These are phyloP conservation scores for Heracleum sosnowskyi DNA, from an alignment of 129 eudicot genomes.

Conservation along the genomic window DNA sequence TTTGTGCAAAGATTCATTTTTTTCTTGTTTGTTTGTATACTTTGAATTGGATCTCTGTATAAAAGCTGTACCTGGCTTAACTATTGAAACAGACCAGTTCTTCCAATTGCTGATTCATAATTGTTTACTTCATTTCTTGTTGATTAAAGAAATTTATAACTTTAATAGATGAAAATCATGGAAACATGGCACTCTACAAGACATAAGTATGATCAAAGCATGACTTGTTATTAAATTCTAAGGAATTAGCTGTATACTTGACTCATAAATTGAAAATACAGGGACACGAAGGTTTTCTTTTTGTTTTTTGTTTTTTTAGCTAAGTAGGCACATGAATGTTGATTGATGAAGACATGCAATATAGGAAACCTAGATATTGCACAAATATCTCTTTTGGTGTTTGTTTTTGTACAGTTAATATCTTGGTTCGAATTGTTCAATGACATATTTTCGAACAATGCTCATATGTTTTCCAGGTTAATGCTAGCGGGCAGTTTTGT, in stretches of 20 bases:
- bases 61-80: neutral
- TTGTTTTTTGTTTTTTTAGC: too few species aligned
- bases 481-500: conserved; percentile 93
- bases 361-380: neutral
- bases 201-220: neutral
- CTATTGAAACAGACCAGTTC: neutral
- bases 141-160: neutral
- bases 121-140: neutral
- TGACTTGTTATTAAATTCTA: neutral
- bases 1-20: neutral
- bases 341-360: neutral
- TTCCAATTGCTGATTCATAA: neutral
- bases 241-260: neutral
- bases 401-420: neutral
- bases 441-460: neutral
- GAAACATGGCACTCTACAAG: neutral
- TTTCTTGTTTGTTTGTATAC: neutral
- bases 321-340: neutral
- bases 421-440: neutral
- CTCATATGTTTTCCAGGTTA: conserved; percentile 37
- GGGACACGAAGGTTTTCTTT: neutral
- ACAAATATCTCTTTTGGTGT: neutral
- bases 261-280: neutral
- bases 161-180: neutral
- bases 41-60: neutral